A percentile compares a stretch with the other conserved stretches of the same genome.
phyloP scores from a whole-genome alignment of 805 yeast species.

The Candida morakotiae region DNA sequence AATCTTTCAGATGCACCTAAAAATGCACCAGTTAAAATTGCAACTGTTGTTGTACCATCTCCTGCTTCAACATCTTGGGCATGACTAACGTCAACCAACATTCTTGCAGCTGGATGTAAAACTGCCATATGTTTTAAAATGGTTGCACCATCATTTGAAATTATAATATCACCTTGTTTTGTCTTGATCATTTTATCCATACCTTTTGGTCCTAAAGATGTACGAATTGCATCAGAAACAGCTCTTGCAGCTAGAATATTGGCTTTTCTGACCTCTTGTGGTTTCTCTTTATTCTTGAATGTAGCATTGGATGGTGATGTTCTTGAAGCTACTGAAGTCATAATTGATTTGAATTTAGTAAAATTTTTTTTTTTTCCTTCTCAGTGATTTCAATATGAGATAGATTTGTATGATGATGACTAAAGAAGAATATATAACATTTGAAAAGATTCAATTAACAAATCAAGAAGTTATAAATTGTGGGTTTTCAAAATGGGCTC shows the following conservation, averaged over 20 bases:
- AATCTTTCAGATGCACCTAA: constrained; percentile 93
- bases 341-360: neutral
- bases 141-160: constrained; percentile 98
- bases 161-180: constrained; percentile 84
- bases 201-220: constrained; percentile 97
- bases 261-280: constrained; percentile 86
- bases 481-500: constrained; percentile 33
- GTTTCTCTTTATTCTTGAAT: constrained; percentile 90
- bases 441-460: constrained; percentile 23
- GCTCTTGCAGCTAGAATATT: constrained; percentile 92
- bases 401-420: constrained; percentile 11
- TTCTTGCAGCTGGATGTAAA: constrained; percentile 96
- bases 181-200: constrained; percentile 99
- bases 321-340: constrained; percentile 9
- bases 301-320: constrained; percentile 70
- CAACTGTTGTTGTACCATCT: constrained; percentile 98
- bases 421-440: constrained; percentile 21
- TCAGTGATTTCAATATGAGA: neutral
- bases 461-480: constrained; percentile 28
- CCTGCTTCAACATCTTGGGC: constrained; percentile 99
- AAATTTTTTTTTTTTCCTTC: neutral
- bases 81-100: constrained; percentile 92
- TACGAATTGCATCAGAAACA: constrained; percentile 91
- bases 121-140: constrained; percentile 97
- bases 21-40: constrained; percentile 89